Conservation (phyloP, 805 yeast genomes). For the Yarrowia deformans region DNA sequence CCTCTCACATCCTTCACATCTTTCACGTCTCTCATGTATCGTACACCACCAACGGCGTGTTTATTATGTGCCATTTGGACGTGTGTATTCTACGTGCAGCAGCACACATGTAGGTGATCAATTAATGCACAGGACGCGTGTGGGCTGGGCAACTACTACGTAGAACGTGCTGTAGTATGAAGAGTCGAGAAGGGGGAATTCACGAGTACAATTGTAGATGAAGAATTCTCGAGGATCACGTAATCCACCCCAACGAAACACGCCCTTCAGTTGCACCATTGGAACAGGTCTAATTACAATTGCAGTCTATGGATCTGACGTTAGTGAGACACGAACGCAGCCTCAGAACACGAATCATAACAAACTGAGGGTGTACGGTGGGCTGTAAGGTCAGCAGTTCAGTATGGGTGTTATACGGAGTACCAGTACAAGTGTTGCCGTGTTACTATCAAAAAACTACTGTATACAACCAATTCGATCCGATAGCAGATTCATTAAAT, state of each 20-base stretch:
- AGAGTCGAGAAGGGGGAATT: neutral
- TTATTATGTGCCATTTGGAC: neutral
- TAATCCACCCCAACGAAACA: too few relatives aligned
- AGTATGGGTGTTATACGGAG: too few relatives aligned
- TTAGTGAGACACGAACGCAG: too few relatives aligned
- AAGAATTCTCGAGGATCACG: too few relatives aligned
- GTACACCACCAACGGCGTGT: neutral
- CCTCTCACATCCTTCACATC: too few relatives aligned
- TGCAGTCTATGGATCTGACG: too few relatives aligned
- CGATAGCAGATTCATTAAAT: constrained; percentile 37
- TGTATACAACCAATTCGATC: constrained; percentile 8
- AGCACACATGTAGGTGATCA: neutral
- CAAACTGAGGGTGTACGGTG: too few relatives aligned
- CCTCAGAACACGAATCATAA: too few relatives aligned
- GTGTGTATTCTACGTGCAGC: constrained; percentile 2
- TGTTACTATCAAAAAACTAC: neutral
- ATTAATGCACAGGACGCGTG: constrained; percentile 9
- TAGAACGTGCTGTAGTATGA: too few relatives aligned
- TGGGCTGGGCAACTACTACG: neutral
- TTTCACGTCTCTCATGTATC: neutral
- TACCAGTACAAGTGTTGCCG: too few relatives aligned
- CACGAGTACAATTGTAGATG: neutral
- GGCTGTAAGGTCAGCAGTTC: neutral
- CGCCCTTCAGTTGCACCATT: too few relatives aligned
- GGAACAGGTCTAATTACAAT: too few relatives aligned